Evolutionary conservation across 345 rosid species (phyloP).

Genomic region (Conringia planisiliqua): DNA sequence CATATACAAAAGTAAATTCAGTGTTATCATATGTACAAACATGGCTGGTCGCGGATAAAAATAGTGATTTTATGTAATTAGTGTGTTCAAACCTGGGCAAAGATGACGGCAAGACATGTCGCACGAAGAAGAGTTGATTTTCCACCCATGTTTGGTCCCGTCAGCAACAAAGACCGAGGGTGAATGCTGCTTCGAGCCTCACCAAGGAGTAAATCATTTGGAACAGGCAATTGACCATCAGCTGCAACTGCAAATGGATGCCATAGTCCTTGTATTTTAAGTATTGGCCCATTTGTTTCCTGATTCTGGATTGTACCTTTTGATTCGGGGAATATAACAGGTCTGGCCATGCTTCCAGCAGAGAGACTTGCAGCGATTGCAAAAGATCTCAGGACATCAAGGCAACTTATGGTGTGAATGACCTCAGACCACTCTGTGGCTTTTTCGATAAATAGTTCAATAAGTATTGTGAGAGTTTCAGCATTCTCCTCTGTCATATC

Average conservation of each 20-base stretch:
- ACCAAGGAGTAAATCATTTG: slow-evolving; percentile 77
- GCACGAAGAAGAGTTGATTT: slow-evolving; percentile 95
- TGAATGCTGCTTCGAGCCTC: slow-evolving; percentile 43
- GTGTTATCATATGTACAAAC: background rate
- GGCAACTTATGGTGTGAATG: slow-evolving; percentile 67
- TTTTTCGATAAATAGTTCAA: slow-evolving; percentile 77
- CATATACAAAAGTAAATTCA: background rate
- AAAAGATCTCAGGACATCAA: slow-evolving; percentile 74
- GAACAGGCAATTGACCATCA: slow-evolving; percentile 66
- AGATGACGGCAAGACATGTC: slow-evolving; percentile 79
- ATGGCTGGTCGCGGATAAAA: background rate
- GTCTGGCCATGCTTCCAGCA: slow-evolving; percentile 62
- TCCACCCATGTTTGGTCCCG: slow-evolving; percentile 99
- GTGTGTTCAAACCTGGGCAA: slow-evolving; percentile 66
- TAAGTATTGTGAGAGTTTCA: slow-evolving; percentile 67
- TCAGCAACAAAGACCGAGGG: slow-evolving; percentile 65
- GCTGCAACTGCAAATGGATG: slow-evolving; percentile 85
- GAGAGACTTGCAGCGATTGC: slow-evolving; percentile 59
- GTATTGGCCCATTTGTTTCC: slow-evolving; percentile 52
- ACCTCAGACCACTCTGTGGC: slow-evolving; percentile 76
- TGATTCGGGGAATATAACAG: slow-evolving; percentile 55
- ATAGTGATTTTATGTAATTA: background rate
- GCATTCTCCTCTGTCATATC: slow-evolving; percentile 67
- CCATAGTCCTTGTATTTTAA: slow-evolving; percentile 78
- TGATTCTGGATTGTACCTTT: slow-evolving; percentile 29